These are phyloP conservation scores for Cenchrus fungigraminus DNA, from an alignment of 176 grass and related monocot species.

Conservation along the genomic window DNA sequence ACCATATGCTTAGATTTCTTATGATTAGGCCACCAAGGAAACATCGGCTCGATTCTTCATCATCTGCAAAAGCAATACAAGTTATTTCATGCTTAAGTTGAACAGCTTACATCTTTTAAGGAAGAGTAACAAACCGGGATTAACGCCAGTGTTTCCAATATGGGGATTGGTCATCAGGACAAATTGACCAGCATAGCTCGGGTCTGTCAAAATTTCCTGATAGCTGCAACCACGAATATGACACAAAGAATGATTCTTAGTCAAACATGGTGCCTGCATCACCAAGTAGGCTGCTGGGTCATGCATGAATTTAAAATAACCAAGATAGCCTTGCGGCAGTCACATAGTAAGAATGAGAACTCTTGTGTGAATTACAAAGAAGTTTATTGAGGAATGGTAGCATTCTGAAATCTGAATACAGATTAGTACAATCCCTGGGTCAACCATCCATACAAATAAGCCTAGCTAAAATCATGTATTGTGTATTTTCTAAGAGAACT, in stretches of 20 bases:
- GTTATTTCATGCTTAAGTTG: conserved; percentile 5
- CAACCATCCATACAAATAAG: neutral
- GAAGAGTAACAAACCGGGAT: conserved; percentile 58
- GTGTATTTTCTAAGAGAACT: neutral
- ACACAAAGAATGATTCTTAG: neutral
- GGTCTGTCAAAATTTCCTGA: conserved; percentile 96
- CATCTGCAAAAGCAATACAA: conserved; percentile 51
- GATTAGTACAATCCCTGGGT: neutral
- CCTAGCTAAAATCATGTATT: neutral
- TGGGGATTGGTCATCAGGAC: conserved; percentile 97
- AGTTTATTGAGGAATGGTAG: neutral
- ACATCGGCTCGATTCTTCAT: conserved; percentile 86
- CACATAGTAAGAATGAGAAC: neutral
- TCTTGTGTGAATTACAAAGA: neutral
- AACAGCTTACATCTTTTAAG: neutral
- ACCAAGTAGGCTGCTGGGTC: neutral
- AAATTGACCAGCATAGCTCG: conserved; percentile 97
- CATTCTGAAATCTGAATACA: neutral
- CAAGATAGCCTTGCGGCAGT: neutral
- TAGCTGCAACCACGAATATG: conserved; percentile 60
- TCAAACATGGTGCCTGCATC: neutral
- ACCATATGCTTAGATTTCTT: conserved; percentile 91
- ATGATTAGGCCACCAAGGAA: conserved; percentile 91
- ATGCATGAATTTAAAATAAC: conserved; percentile 1
- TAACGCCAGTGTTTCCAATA: conserved; percentile 97